Percentiles rank a stretch among this genome's conserved stretches.
These are phyloP conservation scores for Calonectria pseudoturangicola DNA, from an alignment of 2,329 filamentous ascomycete genomes.

Conservation along the genomic window DNA sequence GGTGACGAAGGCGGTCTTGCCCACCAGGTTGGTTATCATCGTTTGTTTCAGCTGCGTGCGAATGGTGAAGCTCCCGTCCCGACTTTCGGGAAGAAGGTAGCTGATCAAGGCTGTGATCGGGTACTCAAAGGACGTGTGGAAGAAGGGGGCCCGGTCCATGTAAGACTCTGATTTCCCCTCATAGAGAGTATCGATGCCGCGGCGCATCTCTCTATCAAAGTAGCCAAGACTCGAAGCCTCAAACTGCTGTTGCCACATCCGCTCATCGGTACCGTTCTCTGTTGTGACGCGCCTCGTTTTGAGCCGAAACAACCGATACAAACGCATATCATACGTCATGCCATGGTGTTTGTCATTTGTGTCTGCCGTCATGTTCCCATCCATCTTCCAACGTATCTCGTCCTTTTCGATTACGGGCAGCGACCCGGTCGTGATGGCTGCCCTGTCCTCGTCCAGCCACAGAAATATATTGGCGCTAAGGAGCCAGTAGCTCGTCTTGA, in stretches of 20 bases:
- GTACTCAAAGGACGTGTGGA: slow-evolving; percentile 27
- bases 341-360: neutral
- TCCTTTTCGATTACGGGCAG: neutral
- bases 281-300: slow-evolving; percentile 3
- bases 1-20: slow-evolving; percentile 14
- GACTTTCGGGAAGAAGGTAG: neutral
- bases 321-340: slow-evolving; percentile 9
- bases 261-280: slow-evolving; percentile 1
- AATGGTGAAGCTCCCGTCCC: slow-evolving; percentile 1
- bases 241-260: slow-evolving; percentile 25
- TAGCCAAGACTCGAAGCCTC: neutral
- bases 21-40: neutral
- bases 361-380: neutral
- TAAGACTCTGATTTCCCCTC: slow-evolving; percentile 15
- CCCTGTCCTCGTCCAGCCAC: slow-evolving; percentile 21
- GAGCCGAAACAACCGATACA: slow-evolving; percentile 17
- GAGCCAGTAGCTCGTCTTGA: too few relatives aligned
- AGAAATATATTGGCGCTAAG: slow-evolving; percentile 19
- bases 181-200: slow-evolving; percentile 2
- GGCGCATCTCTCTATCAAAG: neutral
- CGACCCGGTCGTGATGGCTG: slow-evolving; percentile 2
- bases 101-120: neutral
- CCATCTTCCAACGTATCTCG: neutral
- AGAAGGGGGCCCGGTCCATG: neutral
- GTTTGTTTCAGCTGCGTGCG: neutral